Conservation (phyloP, 768 basidiomycete species). For the Lactarius tabidus region DNA sequence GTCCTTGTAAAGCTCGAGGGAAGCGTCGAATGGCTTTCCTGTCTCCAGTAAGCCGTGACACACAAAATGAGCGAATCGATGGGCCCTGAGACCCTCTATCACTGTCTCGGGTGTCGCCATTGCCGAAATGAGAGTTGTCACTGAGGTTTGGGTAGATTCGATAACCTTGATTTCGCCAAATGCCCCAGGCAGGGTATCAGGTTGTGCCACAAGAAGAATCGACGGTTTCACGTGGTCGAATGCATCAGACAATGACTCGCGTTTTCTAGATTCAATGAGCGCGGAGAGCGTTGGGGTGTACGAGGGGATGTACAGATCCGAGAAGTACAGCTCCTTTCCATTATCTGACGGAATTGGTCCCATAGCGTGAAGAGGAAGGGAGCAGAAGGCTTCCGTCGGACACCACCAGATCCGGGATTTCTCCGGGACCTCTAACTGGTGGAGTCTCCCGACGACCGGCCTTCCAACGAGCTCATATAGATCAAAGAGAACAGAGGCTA, state of each 20-base stretch:
- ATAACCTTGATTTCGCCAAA: neutral
- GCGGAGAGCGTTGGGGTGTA: no score
- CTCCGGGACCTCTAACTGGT: neutral
- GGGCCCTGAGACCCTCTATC: neutral
- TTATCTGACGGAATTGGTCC: slow-evolving; percentile 1
- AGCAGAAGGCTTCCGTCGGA: neutral
- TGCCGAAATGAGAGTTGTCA: neutral
- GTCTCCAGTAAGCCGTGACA: no score
- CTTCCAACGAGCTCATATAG: neutral
- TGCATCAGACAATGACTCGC: neutral
- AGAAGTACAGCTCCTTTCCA: neutral
- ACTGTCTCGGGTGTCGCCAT: neutral
- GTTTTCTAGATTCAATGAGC: neutral
- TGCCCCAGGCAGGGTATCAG: neutral
- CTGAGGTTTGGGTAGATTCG: neutral
- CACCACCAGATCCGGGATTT: neutral
- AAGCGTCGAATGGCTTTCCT: no score
- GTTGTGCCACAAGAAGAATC: slow-evolving; percentile 1
- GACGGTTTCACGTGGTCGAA: neutral
- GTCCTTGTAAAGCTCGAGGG: no score
- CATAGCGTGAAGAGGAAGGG: slow-evolving; percentile 11
- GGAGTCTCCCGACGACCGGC: no score
- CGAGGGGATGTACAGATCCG: neutral
- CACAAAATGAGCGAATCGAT: no score
- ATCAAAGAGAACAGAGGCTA: neutral